Conservation (phyloP, 768 basidiomycete genomes). For the Boletus sp. region DNA sequence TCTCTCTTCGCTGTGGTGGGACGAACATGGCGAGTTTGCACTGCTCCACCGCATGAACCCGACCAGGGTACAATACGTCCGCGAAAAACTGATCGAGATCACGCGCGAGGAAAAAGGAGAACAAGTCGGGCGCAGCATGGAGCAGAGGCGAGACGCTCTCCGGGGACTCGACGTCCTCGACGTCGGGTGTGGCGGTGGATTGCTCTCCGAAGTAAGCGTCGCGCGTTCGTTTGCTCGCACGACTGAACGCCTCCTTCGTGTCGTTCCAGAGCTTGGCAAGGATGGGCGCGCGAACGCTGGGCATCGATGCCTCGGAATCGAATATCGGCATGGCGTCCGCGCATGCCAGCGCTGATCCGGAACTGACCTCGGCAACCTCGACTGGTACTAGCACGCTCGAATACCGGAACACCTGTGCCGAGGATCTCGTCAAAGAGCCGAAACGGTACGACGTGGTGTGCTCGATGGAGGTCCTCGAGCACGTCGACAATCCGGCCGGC, state of each 20-base stretch:
- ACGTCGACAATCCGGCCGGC: slow-evolving; percentile 86
- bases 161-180: slow-evolving; percentile 75
- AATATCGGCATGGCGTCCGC: slow-evolving; percentile 84
- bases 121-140: slow-evolving; percentile 30
- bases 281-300: slow-evolving; percentile 82
- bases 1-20: slow-evolving; percentile 94
- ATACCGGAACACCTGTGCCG: slow-evolving; percentile 75
- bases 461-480: slow-evolving; percentile 97
- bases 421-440: slow-evolving; percentile 62
- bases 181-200: slow-evolving; percentile 93
- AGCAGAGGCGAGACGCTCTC: slow-evolving; percentile 39
- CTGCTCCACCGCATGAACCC: slow-evolving; percentile 96
- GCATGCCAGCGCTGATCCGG: slow-evolving; percentile 79
- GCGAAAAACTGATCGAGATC: slow-evolving; percentile 67
- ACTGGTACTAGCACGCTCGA: slow-evolving; percentile 39
- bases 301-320: slow-evolving; percentile 87
- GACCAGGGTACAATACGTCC: slow-evolving; percentile 77
- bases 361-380: slow-evolving; percentile 35
- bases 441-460: slow-evolving; percentile 88
- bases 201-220: slow-evolving; percentile 78
- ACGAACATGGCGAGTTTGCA: slow-evolving; percentile 86
- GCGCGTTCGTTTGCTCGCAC: neutral
- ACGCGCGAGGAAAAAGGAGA: slow-evolving; percentile 52
- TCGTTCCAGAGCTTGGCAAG: slow-evolving; percentile 72
- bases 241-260: neutral